phyloP scores from a whole-genome alignment of 2,329 filamentous ascomycete species.

The Apiospora pterosperma region DNA sequence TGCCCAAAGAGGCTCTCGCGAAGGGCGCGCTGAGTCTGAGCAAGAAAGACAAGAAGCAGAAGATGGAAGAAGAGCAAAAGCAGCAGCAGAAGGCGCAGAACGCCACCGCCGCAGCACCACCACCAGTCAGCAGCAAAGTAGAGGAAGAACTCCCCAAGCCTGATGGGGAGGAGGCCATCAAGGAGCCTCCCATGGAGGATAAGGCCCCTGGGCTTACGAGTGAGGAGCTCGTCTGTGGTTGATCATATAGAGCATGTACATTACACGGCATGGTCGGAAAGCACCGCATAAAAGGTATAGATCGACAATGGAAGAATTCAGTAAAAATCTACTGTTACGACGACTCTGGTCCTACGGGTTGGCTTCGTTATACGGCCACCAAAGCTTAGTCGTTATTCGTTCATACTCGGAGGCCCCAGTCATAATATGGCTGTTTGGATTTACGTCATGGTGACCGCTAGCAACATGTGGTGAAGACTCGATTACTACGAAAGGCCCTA shows the following conservation, averaged over 20 bases:
- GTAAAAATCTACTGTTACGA: no score
- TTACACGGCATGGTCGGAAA: no score
- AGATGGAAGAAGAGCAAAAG: constrained; percentile 3
- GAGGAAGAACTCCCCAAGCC: constrained; percentile 18
- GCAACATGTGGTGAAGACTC: no score
- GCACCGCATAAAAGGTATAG: no score
- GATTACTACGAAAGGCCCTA: no score
- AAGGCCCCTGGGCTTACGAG: constrained; percentile 9
- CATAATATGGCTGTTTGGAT: no score
- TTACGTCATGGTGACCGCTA: no score
- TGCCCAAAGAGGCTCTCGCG: constrained; percentile 83
- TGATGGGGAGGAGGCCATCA: constrained; percentile 18
- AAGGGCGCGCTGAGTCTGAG: constrained; percentile 74
- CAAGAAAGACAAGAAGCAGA: constrained; percentile 60
- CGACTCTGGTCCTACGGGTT: no score
- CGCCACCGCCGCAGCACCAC: background rate
- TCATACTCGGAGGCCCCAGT: no score
- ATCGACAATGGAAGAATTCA: no score
- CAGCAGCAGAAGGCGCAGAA: constrained; percentile 8
- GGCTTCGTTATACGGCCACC: no score
- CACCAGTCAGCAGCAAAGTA: background rate
- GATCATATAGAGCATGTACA: constrained; percentile 5
- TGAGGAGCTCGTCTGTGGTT: constrained; percentile 25
- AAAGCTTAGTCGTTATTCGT: no score
- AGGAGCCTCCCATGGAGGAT: constrained; percentile 20